Evolutionary conservation across 805 yeast genomes (phyloP).

Genomic region (Blastobotrys terrestris): DNA sequence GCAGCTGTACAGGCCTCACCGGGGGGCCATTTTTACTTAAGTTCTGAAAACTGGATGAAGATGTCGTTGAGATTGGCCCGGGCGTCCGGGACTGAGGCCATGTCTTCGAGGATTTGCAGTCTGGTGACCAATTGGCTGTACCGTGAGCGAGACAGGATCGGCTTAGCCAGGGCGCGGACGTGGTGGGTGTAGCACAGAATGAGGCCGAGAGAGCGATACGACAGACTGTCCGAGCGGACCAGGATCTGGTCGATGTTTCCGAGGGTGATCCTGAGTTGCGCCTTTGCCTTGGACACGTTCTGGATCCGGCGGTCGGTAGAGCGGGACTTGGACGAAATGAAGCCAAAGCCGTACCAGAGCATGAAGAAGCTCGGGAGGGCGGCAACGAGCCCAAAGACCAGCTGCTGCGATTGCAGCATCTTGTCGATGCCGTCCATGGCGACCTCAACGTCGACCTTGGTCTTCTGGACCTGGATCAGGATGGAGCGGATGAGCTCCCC

Average conservation of each 20-base stretch:
- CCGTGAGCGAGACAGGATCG: conserved; percentile 44
- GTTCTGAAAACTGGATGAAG: neutral
- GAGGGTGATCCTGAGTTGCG: conserved; percentile 39
- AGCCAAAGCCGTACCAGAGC: conserved; percentile 35
- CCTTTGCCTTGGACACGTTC: conserved; percentile 17
- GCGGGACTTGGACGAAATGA: conserved; percentile 15
- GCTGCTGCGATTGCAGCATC: conserved; percentile 71
- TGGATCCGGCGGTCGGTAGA: conserved; percentile 14
- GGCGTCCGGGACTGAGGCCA: neutral
- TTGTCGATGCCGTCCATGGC: conserved; percentile 90
- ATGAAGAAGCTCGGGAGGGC: conserved; percentile 61
- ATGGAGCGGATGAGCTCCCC: conserved; percentile 75
- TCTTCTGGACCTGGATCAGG: conserved; percentile 88
- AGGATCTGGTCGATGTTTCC: conserved; percentile 56
- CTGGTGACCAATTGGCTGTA: conserved; percentile 56
- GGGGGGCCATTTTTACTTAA: neutral
- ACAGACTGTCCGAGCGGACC: conserved; percentile 17
- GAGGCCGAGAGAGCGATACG: conserved; percentile 45
- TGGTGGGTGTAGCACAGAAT: conserved; percentile 60
- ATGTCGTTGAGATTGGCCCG: neutral
- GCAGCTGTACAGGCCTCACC: too few relatives aligned
- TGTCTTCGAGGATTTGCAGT: conserved; percentile 47
- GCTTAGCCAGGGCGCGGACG: conserved; percentile 44
- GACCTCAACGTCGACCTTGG: conserved; percentile 89
- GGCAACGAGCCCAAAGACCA: conserved; percentile 89